Percentiles rank a stretch among this genome's conserved stretches.
Evolutionary conservation across 257 asterid genomes (phyloP).

Genomic region (Haberlea rhodopensis): DNA sequence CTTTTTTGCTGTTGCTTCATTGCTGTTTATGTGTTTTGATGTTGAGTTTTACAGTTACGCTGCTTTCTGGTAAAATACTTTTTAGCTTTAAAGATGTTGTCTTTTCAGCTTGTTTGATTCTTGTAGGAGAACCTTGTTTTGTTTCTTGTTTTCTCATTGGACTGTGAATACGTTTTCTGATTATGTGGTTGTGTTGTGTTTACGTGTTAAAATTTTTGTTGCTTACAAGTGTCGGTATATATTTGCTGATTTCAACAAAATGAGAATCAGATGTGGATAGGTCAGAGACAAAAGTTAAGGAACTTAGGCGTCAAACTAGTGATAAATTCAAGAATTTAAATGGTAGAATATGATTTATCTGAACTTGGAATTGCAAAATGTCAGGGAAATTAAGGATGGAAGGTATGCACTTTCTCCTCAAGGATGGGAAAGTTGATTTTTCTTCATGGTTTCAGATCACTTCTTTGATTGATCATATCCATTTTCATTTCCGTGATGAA

Average conservation of each 20-base stretch:
- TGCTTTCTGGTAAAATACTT: constrained; percentile 77
- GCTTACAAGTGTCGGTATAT: background rate
- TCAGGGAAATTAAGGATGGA: background rate
- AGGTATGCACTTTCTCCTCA: background rate
- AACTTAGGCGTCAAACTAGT: background rate
- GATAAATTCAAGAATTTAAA: background rate
- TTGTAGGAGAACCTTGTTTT: background rate
- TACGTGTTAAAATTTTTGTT: too few species aligned
- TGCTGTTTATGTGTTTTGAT: constrained; percentile 90
- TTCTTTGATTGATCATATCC: background rate
- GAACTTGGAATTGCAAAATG: background rate
- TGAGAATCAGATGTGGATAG: constrained; percentile 3
- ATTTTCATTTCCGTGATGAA: background rate
- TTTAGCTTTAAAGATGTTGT: background rate
- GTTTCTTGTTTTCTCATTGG: background rate
- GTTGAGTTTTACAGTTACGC: constrained; percentile 88
- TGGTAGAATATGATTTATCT: background rate
- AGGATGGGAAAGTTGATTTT: background rate
- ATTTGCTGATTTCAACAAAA: constrained; percentile 1
- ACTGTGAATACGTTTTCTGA: background rate
- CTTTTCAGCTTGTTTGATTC: background rate
- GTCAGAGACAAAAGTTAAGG: background rate
- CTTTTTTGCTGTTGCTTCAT: constrained; percentile 73
- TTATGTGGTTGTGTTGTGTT: background rate
- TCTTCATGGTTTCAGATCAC: background rate